Evolutionary conservation across 192 early-diverging fungal species (phyloP).

Genomic region (Podochytrium sp.): DNA sequence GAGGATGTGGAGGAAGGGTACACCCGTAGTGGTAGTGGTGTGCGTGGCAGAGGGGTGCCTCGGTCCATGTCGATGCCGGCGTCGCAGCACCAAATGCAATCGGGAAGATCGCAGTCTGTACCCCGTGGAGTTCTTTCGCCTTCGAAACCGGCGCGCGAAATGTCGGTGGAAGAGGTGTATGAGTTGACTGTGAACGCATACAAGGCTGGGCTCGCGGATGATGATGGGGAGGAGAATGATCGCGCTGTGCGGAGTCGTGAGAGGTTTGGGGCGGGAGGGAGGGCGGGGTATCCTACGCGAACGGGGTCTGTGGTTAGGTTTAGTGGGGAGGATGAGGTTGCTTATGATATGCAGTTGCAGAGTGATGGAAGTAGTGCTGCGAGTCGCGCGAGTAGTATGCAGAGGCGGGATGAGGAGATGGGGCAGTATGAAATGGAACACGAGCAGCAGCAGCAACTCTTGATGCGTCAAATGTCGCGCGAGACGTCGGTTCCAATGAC

Average conservation of each 20-base stretch:
- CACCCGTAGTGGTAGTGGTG: no score
- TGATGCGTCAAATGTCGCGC: neutral
- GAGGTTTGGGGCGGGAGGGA: neutral
- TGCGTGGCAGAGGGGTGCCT: neutral
- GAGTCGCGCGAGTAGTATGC: neutral
- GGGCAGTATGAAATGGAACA: neutral
- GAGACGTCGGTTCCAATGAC: neutral
- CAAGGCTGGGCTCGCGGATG: constrained; percentile 23
- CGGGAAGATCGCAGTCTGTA: neutral
- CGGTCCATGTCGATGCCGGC: neutral
- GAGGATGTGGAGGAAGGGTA: no score
- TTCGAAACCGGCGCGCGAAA: neutral
- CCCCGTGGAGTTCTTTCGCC: neutral
- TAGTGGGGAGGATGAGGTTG: constrained; percentile 26
- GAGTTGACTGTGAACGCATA: constrained; percentile 29
- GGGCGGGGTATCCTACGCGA: constrained; percentile 20
- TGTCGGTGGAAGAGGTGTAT: constrained; percentile 16
- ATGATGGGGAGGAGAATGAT: constrained; percentile 8
- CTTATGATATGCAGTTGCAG: constrained; percentile 3
- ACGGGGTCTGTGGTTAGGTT: constrained; percentile 14
- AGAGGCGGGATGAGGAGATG: neutral
- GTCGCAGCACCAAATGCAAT: neutral
- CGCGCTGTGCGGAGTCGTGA: neutral
- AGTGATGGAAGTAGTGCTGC: constrained; percentile 21
- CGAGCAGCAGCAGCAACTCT: neutral